phyloP scores from a whole-genome alignment of 352 stramenopile genomes.

The Pythium biforme region DNA sequence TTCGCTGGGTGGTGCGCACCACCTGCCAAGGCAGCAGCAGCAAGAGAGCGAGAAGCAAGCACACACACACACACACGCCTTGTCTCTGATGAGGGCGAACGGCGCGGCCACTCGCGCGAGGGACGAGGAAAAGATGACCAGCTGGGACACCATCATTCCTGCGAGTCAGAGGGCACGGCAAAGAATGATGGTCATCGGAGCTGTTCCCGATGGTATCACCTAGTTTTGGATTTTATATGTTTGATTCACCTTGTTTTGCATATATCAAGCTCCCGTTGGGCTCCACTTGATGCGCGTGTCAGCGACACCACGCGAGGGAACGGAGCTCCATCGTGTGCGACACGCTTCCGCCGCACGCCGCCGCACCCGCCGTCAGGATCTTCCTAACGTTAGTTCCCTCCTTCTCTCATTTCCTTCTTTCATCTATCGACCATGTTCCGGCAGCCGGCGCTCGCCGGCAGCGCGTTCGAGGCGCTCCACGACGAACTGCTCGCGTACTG shows the following conservation, averaged over 20 bases:
- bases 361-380: too few relatives aligned
- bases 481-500: conserved; percentile 80
- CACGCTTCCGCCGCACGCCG: neutral
- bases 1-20: too few relatives aligned
- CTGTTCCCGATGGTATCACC: neutral
- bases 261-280: neutral
- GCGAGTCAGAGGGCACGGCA: neutral
- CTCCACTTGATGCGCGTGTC: neutral
- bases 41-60: neutral
- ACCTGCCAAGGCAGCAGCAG: too few relatives aligned
- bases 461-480: conserved; percentile 59
- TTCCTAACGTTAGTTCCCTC: too few relatives aligned
- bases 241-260: neutral
- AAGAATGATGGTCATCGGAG: neutral
- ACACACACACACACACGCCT: neutral
- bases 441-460: conserved; percentile 56
- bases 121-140: neutral
- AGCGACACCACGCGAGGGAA: neutral
- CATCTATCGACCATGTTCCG: conserved; percentile 34
- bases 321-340: neutral
- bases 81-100: neutral
- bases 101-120: neutral
- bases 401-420: too few relatives aligned
- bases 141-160: neutral
- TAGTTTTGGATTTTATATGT: neutral